Base-by-base conservation (phyloP, 225 moss, liverwort and hornwort species). In the Ulota crispa region DNA sequence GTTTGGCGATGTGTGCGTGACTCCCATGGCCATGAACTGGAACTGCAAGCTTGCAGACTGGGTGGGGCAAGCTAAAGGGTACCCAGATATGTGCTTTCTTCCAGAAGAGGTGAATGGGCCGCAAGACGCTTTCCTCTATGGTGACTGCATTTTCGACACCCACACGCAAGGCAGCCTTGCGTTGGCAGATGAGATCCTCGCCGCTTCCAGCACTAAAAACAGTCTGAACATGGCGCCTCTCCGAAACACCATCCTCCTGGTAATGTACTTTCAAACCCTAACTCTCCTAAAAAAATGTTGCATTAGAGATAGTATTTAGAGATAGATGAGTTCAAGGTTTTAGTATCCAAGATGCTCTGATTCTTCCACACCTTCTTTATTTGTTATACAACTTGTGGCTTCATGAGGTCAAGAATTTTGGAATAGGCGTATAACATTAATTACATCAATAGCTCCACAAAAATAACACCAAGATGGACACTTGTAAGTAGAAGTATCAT, bases 1-100 rank as follows among this genome's bases (percentile, higher is more conserved):
- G 3, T 75, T 88, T 31, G 90, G 90, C 13, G 90, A 90, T 70
- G 86, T 90, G 8, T 88, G 90, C 59, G 88, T 90, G 68, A 80
- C 82, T 26, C 90, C 90, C 31, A 86, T 90, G 86, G 64, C 90
- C 39, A 82, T 90, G 26, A 90, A 88, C 79, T 90, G 90, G 90
- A 88, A 79, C 69, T 90, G 90, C 82, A 90, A 90, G 81, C 64
- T 39, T 23, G 77, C 88, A 4, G 88, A 90, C 65, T 90, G 90
- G 88, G 84, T 65, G 57, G 88, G 14, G 2, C 90, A 90, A 86
- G 86, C 90, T 12, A 57, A 77, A 31, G 90, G 88, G 0, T 90
- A 88, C 70, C 90, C 90, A 0, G 0, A 86, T 76, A 36, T 88
- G 88, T 90, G 90, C 73, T 88, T 88, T 23, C 86, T 86, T 15